These are phyloP conservation scores for Zea mays DNA, from an alignment of 176 grass and related monocot genomes.

Conservation along the genomic window Zm-B73-REFERENCE-NAM-5.0 NC_050097.1:31909501-31910000, in stretches of 20 bases:
- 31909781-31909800: constrained; percentile 22
- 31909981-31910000: no score
- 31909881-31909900: constrained; percentile 30
- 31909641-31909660: no score
- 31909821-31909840: constrained; percentile 1
- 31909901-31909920: constrained; percentile 63
- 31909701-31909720: background rate
- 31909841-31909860: constrained; percentile 5
- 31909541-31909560: no score
- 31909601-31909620: no score
- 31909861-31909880: constrained; percentile 28
- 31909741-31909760: constrained; percentile 10
- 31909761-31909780: constrained; percentile 1
- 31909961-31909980: constrained; percentile 41
- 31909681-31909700: constrained; percentile 21
- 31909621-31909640: no score
- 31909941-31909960: constrained; percentile 57
- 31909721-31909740: constrained; percentile 25
- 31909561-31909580: no score
- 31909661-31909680: no score
- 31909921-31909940: constrained; percentile 33
- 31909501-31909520: constrained; percentile 43
- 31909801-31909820: background rate
- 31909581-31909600: no score
- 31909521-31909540: constrained; percentile 47